Evolutionary conservation across 352 stramenopile species (phyloP), one percentile per base, ranked within the genome.

Genomic region (Phytophthora agathidicida): DNA sequence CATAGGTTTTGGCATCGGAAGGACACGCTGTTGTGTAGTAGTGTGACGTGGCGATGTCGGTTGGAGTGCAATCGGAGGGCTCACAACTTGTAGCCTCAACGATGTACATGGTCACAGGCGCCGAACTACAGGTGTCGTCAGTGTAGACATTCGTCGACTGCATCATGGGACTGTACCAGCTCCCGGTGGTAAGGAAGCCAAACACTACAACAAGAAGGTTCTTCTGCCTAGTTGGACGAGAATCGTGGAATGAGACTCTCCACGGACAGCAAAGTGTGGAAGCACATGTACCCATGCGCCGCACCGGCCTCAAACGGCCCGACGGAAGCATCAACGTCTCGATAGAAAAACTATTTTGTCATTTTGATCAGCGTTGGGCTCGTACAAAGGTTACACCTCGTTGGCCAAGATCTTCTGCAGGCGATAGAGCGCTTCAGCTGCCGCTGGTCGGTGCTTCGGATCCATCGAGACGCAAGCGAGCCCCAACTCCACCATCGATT

Each of bases 391-490:
- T 13, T 61, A 64, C 47, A 54, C n/a, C 22, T 68, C 49, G 19
- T 53, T 53, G 7, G 38, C 37, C 32, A 68, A 31, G 16, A 63
- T 60, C 33, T 47, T 38, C 37, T 73, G 67, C 1, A 81, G 39
- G 22, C 45, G 33, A 32, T 79, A 69, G 7, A 78, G 22, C 0
- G 56, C 61, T 36, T 84, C 68, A 1, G 61, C 59, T 10, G 71
- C 56, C 0, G 61, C 71, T 2, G 74, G 68, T 0, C 68, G 64
- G 16, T 71, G 26, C 1, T 49, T 53, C 23, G 71, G 58, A 26
- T 85, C 54, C 11, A 76, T 24, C 5, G 63, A 51, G 1, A 75
- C 72, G 38, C 67, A 85, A 3, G 51, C 54, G 0, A 65, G 47
- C 2, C 53, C 68, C n/a, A 71, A 26, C 8, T 68, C 41, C 24